A percentile compares a stretch with the other conserved stretches of the same genome.
Conservation (phyloP, 805 yeast genomes). For the Millerozyma miso region DNA sequence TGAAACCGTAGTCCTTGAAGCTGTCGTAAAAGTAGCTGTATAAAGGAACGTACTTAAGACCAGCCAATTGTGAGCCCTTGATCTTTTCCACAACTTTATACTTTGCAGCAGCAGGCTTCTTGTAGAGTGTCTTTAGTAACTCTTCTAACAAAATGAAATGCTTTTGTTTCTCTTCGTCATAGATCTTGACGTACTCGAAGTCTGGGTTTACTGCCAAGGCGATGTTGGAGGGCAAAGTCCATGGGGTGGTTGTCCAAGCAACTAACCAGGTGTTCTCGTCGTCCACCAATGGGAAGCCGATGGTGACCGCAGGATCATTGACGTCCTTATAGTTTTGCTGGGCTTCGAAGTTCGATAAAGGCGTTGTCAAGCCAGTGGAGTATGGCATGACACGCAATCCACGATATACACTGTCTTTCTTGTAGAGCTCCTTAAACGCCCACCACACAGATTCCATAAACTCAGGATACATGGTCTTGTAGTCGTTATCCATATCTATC, state of each 20-base stretch:
- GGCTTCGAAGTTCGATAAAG: slow-evolving; percentile 95
- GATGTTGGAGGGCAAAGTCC: slow-evolving; percentile 96
- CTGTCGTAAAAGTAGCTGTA: slow-evolving; percentile 75
- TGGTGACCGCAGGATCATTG: slow-evolving; percentile 91
- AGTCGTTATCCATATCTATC: slow-evolving; percentile 98
- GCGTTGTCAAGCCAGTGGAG: slow-evolving; percentile 95
- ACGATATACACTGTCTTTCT: slow-evolving; percentile 85
- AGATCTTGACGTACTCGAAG: slow-evolving; percentile 87
- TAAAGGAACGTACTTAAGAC: slow-evolving; percentile 75
- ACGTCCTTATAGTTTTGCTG: slow-evolving; percentile 98
- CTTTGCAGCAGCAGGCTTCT: slow-evolving; percentile 90
- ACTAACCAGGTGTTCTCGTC: slow-evolving; percentile 82
- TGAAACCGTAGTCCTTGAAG: slow-evolving; percentile 75
- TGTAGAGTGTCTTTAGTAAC: slow-evolving; percentile 79
- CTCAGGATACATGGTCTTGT: slow-evolving; percentile 90
- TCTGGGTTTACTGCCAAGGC: slow-evolving; percentile 89
- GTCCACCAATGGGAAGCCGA: slow-evolving; percentile 77
- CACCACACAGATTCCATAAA: slow-evolving; percentile 99
- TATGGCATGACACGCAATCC: slow-evolving; percentile 99
- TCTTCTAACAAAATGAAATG: slow-evolving; percentile 82
- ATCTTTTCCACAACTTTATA: slow-evolving; percentile 76
- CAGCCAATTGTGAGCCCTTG: slow-evolving; percentile 75
- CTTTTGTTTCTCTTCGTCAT: slow-evolving; percentile 79
- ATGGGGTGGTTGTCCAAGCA: slow-evolving; percentile 99
- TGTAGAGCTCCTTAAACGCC: slow-evolving; percentile 87